Evolutionary conservation across 139 green algal species (phyloP), one percentile per base, ranked within the genome.

Genomic region (Picochlorum sp.): DNA sequence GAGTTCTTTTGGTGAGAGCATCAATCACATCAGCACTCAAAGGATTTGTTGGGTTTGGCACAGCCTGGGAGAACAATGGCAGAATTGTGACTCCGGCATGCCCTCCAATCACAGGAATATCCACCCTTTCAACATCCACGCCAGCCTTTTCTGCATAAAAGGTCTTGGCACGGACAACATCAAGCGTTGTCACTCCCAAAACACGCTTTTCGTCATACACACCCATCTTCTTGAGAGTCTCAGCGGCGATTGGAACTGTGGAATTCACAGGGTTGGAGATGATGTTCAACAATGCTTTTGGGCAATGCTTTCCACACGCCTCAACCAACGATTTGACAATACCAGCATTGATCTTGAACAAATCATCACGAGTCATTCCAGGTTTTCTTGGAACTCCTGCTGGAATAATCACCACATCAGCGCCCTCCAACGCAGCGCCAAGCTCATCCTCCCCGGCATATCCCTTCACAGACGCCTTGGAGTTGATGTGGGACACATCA

Each of bases 31-130:
- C 92, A 1, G 74, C 55, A 30, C 66, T 68, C 60, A 98, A 69
- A 16, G 62, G 49, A 34, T 71, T 80, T 65, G 71, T 66, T 38
- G 85, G 78, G 16, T 68, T 81, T 62, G 85, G 79, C 21, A 73
- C 55, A 30, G 50, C 56, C 60, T 99, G 94, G 26, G 85, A 95
- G 78, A 98, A 96, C 13, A 99, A 85, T 1, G 94, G 94, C 67
- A 99, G 82, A 80, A 99, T 99, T 72, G 94, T 99, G 66, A 95
- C 75, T 59, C 94, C 94, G 0, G 94, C 94, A 76, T 99, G 94
- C 37, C 94, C 94, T 23, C 94, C 94, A 20, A 99, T 76, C 28
- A 99, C 94, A 6, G 94, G 94, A 55, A 99, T 83, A 65, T 97
- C 90, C 24, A 98, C 91, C 2, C 82, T 72, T 62, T 94, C 76